Base-by-base conservation (phyloP, 1,139 yeast species). In the Hansenula sp. region DNA sequence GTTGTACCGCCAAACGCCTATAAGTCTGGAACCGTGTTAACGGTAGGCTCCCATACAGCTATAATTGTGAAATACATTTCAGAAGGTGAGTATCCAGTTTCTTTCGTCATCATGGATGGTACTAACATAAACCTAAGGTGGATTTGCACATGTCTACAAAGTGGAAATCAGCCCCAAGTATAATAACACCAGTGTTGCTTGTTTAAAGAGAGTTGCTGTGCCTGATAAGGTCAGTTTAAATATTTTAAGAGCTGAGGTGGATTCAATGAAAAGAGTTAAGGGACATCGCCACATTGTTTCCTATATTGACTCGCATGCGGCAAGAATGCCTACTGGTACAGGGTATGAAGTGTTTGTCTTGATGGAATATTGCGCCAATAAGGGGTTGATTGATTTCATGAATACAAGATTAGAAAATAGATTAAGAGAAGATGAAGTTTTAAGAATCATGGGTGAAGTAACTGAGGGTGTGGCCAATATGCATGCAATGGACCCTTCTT, bases 231-330 rank as follows among this genome's bases (percentile, higher is more conserved):
- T 75, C 61, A 84, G 85, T 29, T 69, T 86, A 58, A 77, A 79
- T 50, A 77, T 79, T 41, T 68, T 86, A 50, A 66, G 94, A 44
- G 87, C 84, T 48, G 95, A 86, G 60, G 94, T 86, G 7, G 93
- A 84, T 53, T 88, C 89, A 12, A 86, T 86, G 95, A 88, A 90
- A 62, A 74, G 94, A 40, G 71, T 93, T 43, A 71, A 82, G 45
- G 95, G 94, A 2, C 79, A 85, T 52, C 77, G 79, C 24, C 83
- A 86, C 57, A 82, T 93, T 51, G 98, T 94, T 12, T 79, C 85
- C 24, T 94, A 93, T 61, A 87, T 86, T 50, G 99, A 94, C 65
- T 88, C 96, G 3, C 96, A 93, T 67, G 99, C 99, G 5, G 80
- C 95, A n/a, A 71, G 96, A 53, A 40, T 49, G 50, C 36, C 43